Percentiles rank a stretch among this genome's conserved stretches.
Conservation (phyloP, 805 yeast species). For the Candida krabiensis region DNA sequence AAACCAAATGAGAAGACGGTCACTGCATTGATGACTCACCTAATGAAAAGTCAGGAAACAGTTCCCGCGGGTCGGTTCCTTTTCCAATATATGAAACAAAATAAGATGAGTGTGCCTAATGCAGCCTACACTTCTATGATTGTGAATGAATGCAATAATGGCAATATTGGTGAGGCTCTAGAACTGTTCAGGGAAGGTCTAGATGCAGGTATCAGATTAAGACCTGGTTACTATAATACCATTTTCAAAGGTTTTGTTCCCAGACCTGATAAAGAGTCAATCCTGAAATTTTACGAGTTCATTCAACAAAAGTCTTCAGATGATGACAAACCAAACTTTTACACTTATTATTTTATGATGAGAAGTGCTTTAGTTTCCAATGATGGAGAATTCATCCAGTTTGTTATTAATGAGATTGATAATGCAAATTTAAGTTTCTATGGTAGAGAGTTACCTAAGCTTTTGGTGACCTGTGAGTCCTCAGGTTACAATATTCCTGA, state of each 20-base stretch:
- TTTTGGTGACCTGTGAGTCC: slow-evolving; percentile 25
- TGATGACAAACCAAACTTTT: slow-evolving; percentile 43
- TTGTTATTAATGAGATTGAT: slow-evolving; percentile 40
- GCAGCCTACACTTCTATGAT: slow-evolving; percentile 48
- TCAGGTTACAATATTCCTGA: slow-evolving; percentile 24
- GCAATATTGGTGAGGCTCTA: slow-evolving; percentile 43
- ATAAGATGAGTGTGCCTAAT: slow-evolving; percentile 33
- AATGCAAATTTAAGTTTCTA: slow-evolving; percentile 29
- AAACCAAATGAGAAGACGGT: slow-evolving; percentile 44
- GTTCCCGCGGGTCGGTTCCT: slow-evolving; percentile 51
- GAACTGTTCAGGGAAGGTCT: slow-evolving; percentile 38
- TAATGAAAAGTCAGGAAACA: slow-evolving; percentile 47
- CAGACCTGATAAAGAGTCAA: slow-evolving; percentile 33
- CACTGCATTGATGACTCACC: slow-evolving; percentile 53
- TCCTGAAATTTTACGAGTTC: slow-evolving; percentile 40
- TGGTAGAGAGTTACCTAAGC: slow-evolving; percentile 42
- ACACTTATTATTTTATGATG: slow-evolving; percentile 49
- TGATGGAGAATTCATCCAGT: slow-evolving; percentile 34
- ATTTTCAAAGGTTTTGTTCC: slow-evolving; percentile 50
- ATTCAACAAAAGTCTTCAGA: slow-evolving; percentile 28
- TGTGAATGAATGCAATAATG: slow-evolving; percentile 44
- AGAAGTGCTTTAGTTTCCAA: slow-evolving; percentile 36
- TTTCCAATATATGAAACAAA: slow-evolving; percentile 40
- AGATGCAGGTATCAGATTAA: slow-evolving; percentile 34
- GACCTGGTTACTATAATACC: slow-evolving; percentile 42